Base-by-base conservation (phyloP, 768 basidiomycete genomes). In the Phanerodontia chrysosporium region DNA sequence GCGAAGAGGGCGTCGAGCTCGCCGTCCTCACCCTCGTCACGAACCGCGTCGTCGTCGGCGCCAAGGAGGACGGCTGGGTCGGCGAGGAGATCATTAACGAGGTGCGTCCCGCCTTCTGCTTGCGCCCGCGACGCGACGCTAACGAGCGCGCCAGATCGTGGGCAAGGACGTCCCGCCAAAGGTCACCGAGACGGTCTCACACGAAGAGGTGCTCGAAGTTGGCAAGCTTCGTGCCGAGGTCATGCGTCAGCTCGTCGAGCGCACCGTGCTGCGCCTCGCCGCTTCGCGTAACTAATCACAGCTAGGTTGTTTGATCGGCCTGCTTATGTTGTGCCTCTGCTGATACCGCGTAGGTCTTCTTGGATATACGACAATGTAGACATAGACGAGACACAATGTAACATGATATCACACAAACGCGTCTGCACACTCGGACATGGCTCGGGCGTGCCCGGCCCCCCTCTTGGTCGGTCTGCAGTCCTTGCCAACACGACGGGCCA, bases 11-110 rank as follows among this genome's bases (percentile, higher is more conserved):
- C 0, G 64, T 95, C 57, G 80, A 89, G 55, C 83, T 89, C 53
- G 76, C 90, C 72, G 92, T 89, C 3, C 75, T 95, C 45, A 93
- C 89, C 64, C 78, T 95, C 57, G 89, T 93, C 27, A 95, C 92
- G 27, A 95, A 95, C 73, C 78, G 80, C 66, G 94, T 95, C 12
- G 85, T 92, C 46, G 85, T 90, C 32, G 59, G 86, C 84, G 0
- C 79, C 83, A 10, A 77, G 70, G 46, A 86, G 90, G 68, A 72
- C 83, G 55, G 86, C 84, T 58, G 86, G 92, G 48, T 82, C 79
- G 62, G 87, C 3, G 22, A 84, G 8, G 89, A 90, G 66, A 87
- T 93, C 1, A 80, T 84, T 55, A 85, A 87, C 7, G 92, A 94
- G 82, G 89, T 89, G 80, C 67, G 49, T 58, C n/a, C n/a, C 6